Evolutionary conservation across 106 monocot genomes (phyloP), one percentile per base, ranked within the genome.

Genomic region (Allium fistulosum): DNA sequence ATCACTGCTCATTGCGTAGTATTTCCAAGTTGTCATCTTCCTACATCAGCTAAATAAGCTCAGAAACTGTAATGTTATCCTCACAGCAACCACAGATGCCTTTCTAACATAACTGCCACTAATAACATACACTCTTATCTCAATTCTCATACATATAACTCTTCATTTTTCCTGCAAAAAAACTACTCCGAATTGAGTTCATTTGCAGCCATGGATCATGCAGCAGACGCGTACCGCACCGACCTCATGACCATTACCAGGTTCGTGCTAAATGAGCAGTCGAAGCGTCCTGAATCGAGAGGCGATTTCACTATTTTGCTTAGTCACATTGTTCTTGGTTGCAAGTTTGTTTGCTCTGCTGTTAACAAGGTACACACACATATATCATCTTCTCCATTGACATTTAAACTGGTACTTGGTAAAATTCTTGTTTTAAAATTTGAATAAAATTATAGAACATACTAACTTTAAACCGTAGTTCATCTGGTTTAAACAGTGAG

Each of bases 231-330:
- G 15, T 61, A 72, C 22, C 84, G 87, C 63, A 97, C 97, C 64
- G 97, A 97, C 62, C 78, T 97, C 79, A 97, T 97, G 97, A 97
- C 97, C 69, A 80, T 97, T n/a, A 92, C 89, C 48, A 68, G 97
- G 68, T 71, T 84, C 76, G 97, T 87, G 70, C 80, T 97, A 63
- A 97, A 92, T 78, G 97, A 97, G 87, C 97, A 97, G 71, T 78
- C 79, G 28, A 81, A 72, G 84, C 53, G 76, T 51, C 80, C 89
- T 26, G 97, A 92, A 61, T 80, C 89, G 26, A 75, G 72, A 65
- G 97, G 97, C 7, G 97, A 97, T 58, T 92, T 89, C 82, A 77
- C 82, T 65, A 97, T 97, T 69, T 86, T 97, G 46, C 92, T 97
- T 76, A 82, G 71, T 66, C 84, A 97, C 82, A 97, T 97, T 92